Conservation (phyloP, 768 basidiomycete species). For the Kwoniella europaea region DNA sequence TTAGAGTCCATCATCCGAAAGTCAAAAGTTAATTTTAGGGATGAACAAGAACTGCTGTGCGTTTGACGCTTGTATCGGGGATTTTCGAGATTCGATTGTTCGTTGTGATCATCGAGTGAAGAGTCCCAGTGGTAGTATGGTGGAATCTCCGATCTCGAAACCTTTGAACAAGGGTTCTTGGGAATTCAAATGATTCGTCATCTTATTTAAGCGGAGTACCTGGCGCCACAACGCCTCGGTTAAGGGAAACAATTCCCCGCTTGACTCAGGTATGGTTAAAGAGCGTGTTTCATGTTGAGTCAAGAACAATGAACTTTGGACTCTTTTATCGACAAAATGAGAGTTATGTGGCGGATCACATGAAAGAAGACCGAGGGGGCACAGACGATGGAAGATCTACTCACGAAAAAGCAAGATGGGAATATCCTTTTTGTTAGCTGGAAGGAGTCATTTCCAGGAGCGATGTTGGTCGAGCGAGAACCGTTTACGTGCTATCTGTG, state of each 20-base stretch:
- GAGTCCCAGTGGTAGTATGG: neutral
- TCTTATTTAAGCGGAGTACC: constrained; percentile 12
- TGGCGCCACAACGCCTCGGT: constrained; percentile 4
- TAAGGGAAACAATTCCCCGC: constrained; percentile 3
- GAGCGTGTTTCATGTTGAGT: constrained; percentile 13
- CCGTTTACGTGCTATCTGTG: no score
- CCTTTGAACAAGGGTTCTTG: neutral
- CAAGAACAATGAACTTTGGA: constrained; percentile 10
- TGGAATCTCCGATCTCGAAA: neutral
- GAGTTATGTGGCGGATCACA: constrained; percentile 2
- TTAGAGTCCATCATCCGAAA: neutral
- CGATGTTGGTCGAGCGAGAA: neutral
- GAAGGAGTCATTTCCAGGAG: neutral
- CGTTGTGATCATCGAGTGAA: neutral
- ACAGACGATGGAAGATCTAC: neutral
- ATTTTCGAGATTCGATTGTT: constrained; percentile 1
- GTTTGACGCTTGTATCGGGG: neutral
- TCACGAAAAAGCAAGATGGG: neutral
- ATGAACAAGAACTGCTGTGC: neutral
- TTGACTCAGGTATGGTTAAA: constrained; percentile 9
- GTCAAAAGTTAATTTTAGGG: constrained; percentile 3
- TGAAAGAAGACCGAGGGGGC: neutral
- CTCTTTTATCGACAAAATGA: neutral
- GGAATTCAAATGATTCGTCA: neutral
- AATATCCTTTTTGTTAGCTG: constrained; percentile 2